These are phyloP conservation scores for Prunus dulcis DNA, from an alignment of 306 rosid species.

Conservation along the genomic window DNA sequence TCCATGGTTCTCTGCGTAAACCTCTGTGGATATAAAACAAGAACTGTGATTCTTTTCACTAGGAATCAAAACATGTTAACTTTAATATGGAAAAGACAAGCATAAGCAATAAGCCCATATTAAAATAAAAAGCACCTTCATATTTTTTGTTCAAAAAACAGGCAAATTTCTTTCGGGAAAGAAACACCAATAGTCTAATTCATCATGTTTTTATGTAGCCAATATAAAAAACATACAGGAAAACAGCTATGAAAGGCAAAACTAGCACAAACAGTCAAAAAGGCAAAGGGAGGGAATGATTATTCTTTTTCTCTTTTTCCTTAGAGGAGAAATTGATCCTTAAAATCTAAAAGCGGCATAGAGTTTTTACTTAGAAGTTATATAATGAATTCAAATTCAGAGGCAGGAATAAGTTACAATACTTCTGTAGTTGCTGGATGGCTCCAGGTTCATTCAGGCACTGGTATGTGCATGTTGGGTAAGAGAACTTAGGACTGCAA, in stretches of 20 bases:
- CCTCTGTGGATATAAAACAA: slow-evolving; percentile 46
- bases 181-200: background rate
- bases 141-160: background rate
- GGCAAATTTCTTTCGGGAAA: background rate
- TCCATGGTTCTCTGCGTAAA: slow-evolving; percentile 88
- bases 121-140: background rate
- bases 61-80: slow-evolving; percentile 10
- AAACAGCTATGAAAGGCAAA: background rate
- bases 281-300: background rate
- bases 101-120: background rate
- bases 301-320: background rate
- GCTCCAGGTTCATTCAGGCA: slow-evolving; percentile 47
- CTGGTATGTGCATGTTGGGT: slow-evolving; percentile 66
- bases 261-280: background rate
- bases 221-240: background rate
- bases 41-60: background rate
- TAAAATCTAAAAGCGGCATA: slow-evolving; percentile 8
- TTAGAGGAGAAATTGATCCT: slow-evolving; percentile 11
- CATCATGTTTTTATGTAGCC: background rate
- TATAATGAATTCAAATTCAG: slow-evolving; percentile 4
- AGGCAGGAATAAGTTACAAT: slow-evolving; percentile 25
- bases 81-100: background rate
- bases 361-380: slow-evolving; percentile 2
- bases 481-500: slow-evolving; percentile 53
- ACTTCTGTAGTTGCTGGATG: slow-evolving; percentile 68